Base-by-base conservation (phyloP, 306 rosid species). In the Lupinus albus region DNA sequence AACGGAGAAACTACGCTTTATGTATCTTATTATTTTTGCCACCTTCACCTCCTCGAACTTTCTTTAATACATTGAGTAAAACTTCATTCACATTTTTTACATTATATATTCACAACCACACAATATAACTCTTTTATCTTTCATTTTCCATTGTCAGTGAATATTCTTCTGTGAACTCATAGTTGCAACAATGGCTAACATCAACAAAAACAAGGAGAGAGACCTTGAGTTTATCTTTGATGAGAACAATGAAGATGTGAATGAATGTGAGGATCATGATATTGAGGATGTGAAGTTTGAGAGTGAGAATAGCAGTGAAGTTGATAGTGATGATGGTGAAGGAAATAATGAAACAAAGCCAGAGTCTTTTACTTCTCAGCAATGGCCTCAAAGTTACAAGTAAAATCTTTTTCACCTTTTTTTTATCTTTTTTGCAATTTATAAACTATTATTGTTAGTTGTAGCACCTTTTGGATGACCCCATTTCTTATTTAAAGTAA, bases 321-420 rank as follows among this genome's bases (percentile, higher is more conserved):
- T 49, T 36, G 50, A 18, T 20, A 47, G 73, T 20, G 83, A 62
- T 36, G 73, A n/a, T 0, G 80, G 11, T 1, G 79, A 74, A 0
- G 79, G 44, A 11, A 10, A 32, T 30, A 68, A 16, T 20, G 16
- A 15, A 48, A 25, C 72, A 8, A 18, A 55, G n/a, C 66, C 17
- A 15, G 67, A 45, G 9, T 72, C 83, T 74, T 83, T 89, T 76
- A 32, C 79, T 70, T 87, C 96, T 71, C 88, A 80, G 6, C 85
- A 74, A 64, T 91, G 97, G 97, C 97, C 97, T 11, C 91, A 74
- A 73, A 91, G 95, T 83, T 91, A 84, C 84, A 86, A 74, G 97
- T 91, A 52, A 9, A 70, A 18, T 9, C 39, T 17, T 61, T 8
- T 60, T 7, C 35, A 25, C 8, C 60, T 8, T n/a, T 49, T 3